Evolutionary conservation across 2,329 filamentous ascomycete species (phyloP), one percentile per base, ranked within the genome.

Genomic region (Trichoderma endophyticum): DNA sequence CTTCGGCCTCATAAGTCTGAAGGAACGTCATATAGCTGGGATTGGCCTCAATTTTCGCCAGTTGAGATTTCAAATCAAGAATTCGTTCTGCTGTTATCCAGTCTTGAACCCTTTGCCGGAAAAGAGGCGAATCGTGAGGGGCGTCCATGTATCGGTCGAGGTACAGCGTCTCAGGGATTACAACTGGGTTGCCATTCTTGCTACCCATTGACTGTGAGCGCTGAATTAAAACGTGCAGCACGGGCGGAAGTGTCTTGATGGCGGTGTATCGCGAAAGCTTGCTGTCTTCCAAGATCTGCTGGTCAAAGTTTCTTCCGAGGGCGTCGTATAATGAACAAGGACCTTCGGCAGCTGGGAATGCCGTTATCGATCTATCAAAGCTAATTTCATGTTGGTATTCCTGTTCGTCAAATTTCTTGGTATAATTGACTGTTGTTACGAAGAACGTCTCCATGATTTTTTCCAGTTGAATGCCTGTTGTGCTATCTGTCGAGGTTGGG

Each of bases 191-290:
- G 69, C 89, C 90, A 32, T 94, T 94, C 78, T 97, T 97, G 57
- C 86, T 86, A 7, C 87, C 86, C 74, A 93, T 91, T 65, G 90
- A 93, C 72, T 92, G 90, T 4, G 93, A 91, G 6, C 96, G 90
- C 78, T 97, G 94, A 36, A 99, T 93, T 75, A 94, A 92, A 59
- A 99, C 90, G 77, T 98, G 95, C 21, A 98, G 84, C 36, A 99
- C 89, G 0, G 95, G 94, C 0, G 96, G 94, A 12, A 95, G 84
- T n/a, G 86, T 86, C 73, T 88, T 89, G 70, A 97, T 93, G 1
- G 92, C 91, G 7, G 90, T 90, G 79, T 91, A 95, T 72, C 81
- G 89, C 82, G 78, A 88, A 77, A 78, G 84, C 78, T 88, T 88
- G 72, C 89, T 89, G 28, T 92, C 87, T 36, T 90, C 90, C 34